phyloP scores from a whole-genome alignment of 2,329 filamentous ascomycete species.

The Aureobasidium sp. region DNA sequence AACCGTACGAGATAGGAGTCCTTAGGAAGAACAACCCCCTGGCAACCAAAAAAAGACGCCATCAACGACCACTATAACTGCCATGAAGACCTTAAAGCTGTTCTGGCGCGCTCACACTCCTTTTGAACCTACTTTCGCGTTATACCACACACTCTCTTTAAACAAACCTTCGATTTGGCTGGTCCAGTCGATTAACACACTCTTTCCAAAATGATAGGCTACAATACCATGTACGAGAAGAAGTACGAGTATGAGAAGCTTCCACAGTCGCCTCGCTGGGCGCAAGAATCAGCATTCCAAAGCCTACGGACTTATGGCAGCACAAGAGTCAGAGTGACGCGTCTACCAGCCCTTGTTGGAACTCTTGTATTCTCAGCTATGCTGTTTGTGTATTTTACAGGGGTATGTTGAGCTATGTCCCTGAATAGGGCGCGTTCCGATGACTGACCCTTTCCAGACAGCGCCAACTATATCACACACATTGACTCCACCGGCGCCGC shows the following conservation, averaged over 20 bases:
- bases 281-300: background rate
- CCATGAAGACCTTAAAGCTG: background rate
- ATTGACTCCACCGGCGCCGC: background rate
- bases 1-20: constrained; percentile 7
- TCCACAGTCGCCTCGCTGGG: constrained; percentile 6
- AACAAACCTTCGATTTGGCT: background rate
- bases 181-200: constrained; percentile 1
- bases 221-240: constrained; percentile 5
- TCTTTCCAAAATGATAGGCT: background rate
- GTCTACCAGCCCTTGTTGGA: background rate
- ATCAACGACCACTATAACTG: background rate
- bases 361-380: background rate
- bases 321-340: background rate
- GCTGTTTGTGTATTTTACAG: constrained; percentile 4
- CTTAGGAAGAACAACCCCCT: background rate
- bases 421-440: background rate
- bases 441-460: background rate
- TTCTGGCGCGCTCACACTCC: background rate
- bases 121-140: background rate
- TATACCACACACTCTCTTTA: background rate
- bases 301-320: background rate
- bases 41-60: background rate
- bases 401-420: background rate
- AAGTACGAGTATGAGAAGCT: constrained; percentile 5
- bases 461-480: background rate